Percentiles rank a stretch among this genome's conserved stretches.
phyloP scores from a whole-genome alignment of 805 yeast genomes.

The Cyberlindnera nakhonratchasimensis region DNA sequence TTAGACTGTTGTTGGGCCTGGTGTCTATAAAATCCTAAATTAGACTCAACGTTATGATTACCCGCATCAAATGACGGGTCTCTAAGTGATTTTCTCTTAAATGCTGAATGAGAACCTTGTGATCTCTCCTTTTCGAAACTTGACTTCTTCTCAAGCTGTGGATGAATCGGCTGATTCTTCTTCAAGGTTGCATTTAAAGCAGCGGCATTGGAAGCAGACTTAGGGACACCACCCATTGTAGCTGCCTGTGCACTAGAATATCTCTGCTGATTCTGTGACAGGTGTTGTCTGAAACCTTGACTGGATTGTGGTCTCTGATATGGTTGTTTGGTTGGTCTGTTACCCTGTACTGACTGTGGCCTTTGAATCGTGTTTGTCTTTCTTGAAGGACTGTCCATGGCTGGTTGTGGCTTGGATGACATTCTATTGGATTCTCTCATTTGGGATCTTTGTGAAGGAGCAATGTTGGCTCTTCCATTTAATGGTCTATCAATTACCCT shows the following conservation, averaged over 20 bases:
- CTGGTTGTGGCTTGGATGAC: slow-evolving; percentile 11
- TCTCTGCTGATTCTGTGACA: slow-evolving; percentile 1
- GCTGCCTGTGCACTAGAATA: background rate
- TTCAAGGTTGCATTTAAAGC: slow-evolving; percentile 49
- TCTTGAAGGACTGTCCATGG: slow-evolving; percentile 8
- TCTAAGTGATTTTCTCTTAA: slow-evolving; percentile 36
- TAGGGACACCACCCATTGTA: slow-evolving; percentile 8
- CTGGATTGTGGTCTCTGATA: slow-evolving; percentile 11
- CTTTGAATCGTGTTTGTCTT: slow-evolving; percentile 1
- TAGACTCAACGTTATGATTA: slow-evolving; percentile 22
- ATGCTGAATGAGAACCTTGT: slow-evolving; percentile 32
- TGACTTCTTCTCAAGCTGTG: slow-evolving; percentile 34
- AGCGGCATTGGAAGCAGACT: slow-evolving; percentile 27
- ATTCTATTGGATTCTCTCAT: slow-evolving; percentile 1
- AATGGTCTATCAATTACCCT: slow-evolving; percentile 15
- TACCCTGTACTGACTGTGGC: slow-evolving; percentile 13
- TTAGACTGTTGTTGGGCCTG: slow-evolving; percentile 20
- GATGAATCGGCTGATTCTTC: slow-evolving; percentile 37
- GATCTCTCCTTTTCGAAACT: slow-evolving; percentile 52
- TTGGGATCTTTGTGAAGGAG: slow-evolving; percentile 2
- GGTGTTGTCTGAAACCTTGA: slow-evolving; percentile 9
- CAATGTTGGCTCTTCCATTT: slow-evolving; percentile 3
- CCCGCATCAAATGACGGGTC: slow-evolving; percentile 28
- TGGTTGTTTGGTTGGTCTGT: slow-evolving; percentile 9
- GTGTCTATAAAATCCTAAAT: slow-evolving; percentile 27